Evolutionary conservation across 768 basidiomycete species (phyloP).

Genomic region (Dioszegia hungarica): DNA sequence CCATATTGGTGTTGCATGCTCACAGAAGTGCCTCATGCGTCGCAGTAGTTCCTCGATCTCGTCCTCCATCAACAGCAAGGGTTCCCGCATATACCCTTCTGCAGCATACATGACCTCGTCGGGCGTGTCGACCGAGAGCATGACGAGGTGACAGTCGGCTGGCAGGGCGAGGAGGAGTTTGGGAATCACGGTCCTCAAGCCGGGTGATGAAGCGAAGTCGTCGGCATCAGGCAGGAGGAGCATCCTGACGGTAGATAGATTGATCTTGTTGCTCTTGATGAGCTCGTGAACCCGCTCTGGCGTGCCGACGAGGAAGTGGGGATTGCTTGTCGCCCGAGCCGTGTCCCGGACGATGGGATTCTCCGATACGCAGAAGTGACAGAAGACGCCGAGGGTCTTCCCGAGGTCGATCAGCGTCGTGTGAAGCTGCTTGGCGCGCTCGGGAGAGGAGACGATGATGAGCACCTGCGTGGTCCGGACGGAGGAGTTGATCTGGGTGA

Average conservation of each 20-base stretch:
- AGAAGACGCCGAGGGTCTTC: neutral
- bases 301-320: neutral
- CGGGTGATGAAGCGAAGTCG: no score
- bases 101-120: neutral
- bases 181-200: neutral
- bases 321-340: neutral
- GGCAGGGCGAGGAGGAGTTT: neutral
- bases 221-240: neutral
- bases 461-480: neutral
- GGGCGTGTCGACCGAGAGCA: neutral
- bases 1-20: neutral
- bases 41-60: neutral
- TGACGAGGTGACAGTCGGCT: neutral
- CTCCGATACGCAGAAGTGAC: neutral
- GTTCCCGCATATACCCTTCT: neutral
- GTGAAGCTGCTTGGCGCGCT: neutral
- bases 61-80: neutral
- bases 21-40: neutral
- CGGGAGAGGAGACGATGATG: neutral
- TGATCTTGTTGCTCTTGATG: neutral
- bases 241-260: neutral
- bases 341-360: neutral
- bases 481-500: neutral
- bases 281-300: neutral
- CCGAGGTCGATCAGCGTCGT: neutral